Conservation (phyloP, 2,329 filamentous ascomycete genomes). For the Stenocarpella maydis region DNA sequence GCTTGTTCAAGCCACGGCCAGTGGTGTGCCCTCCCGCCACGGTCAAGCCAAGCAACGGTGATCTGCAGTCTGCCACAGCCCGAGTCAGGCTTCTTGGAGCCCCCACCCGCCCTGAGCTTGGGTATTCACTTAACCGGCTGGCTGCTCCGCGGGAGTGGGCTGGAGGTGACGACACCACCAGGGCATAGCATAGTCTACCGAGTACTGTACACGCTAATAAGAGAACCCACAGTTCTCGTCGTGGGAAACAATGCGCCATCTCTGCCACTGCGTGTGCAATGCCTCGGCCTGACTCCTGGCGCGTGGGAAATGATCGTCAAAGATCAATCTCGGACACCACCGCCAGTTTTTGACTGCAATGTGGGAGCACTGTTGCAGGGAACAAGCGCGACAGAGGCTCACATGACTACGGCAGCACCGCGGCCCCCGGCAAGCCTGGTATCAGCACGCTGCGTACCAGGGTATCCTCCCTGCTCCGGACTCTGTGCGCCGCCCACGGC, state of each 20-base stretch:
- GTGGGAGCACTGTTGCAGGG: not conserved
- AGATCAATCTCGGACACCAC: slow-evolving; percentile 4
- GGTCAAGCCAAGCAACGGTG: not conserved
- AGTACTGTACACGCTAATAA: not conserved
- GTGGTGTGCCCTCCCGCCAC: not conserved
- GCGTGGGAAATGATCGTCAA: not conserved
- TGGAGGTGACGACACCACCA: not conserved
- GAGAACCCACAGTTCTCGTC: not conserved
- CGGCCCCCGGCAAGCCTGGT: no score
- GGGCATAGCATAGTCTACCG: no score
- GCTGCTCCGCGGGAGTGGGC: no score
- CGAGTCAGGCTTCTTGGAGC: not conserved
- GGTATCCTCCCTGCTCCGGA: slow-evolving; percentile 6
- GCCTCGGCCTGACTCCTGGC: not conserved
- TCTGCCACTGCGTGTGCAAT: not conserved
- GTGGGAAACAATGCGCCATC: not conserved
- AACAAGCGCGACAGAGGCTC: not conserved
- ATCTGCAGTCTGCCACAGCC: slow-evolving; percentile 5
- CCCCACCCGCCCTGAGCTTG: not conserved
- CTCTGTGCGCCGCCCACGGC: not conserved
- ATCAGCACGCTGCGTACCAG: no score
- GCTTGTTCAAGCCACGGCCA: slow-evolving; percentile 12
- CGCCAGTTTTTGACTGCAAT: not conserved
- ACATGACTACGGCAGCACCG: not conserved
- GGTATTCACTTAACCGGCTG: not conserved